Evolutionary conservation across 768 basidiomycete species (phyloP).

Genomic region (Rhodotorula diobovata): DNA sequence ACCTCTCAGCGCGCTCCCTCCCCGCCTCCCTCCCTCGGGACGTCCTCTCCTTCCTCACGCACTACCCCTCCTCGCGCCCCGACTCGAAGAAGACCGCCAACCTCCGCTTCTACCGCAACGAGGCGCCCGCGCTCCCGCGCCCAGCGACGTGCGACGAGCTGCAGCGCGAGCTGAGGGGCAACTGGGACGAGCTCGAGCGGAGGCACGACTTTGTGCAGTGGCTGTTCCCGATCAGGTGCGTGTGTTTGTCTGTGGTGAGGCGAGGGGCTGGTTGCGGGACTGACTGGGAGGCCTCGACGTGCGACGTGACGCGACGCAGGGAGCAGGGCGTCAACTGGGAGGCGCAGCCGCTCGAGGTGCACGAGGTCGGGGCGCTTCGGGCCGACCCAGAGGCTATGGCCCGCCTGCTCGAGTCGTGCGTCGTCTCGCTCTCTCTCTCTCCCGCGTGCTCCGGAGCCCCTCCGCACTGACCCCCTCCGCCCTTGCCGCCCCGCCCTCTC

Average conservation of each 20-base stretch:
- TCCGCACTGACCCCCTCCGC: background rate
- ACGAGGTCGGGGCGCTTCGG: slow-evolving; percentile 62
- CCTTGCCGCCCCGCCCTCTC: too few species aligned
- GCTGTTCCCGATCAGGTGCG: slow-evolving; percentile 55
- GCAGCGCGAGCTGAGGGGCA: slow-evolving; percentile 17
- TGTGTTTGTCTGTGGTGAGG: background rate
- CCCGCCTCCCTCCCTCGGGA: slow-evolving; percentile 16
- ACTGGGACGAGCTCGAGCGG: slow-evolving; percentile 61
- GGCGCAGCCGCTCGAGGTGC: slow-evolving; percentile 63
- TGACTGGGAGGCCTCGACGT: too few species aligned
- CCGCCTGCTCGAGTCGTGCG: slow-evolving; percentile 55
- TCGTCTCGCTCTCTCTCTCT: background rate
- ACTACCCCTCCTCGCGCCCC: slow-evolving; percentile 3
- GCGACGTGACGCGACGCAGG: slow-evolving; percentile 47
- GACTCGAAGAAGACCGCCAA: background rate
- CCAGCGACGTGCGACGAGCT: background rate
- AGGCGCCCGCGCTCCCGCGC: slow-evolving; percentile 10
- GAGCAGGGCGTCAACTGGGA: slow-evolving; percentile 68
- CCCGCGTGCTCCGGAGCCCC: too few species aligned
- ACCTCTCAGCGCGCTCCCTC: background rate
- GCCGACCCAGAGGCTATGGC: slow-evolving; percentile 53
- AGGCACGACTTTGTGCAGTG: slow-evolving; percentile 75
- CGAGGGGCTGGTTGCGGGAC: slow-evolving; percentile 34
- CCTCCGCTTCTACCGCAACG: slow-evolving; percentile 19
- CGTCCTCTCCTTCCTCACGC: slow-evolving; percentile 17